A percentile compares a stretch with the other conserved stretches of the same genome.
Evolutionary conservation across 116 monocot species (phyloP).

Genomic region (Dioscorea cayenensis): DNA sequence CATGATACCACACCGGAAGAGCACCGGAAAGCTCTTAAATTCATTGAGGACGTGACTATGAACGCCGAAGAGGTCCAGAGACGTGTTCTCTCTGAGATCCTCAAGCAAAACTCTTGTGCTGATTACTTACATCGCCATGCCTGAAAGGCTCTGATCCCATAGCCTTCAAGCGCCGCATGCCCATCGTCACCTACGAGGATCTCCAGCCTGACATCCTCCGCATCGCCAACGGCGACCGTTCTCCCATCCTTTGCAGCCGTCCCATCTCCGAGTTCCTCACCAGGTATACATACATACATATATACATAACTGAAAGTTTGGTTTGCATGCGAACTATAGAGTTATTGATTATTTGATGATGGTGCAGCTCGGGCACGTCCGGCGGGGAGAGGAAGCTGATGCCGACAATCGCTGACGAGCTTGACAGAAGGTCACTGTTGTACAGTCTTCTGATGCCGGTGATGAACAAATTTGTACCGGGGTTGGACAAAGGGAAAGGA

Average conservation of each 20-base stretch:
- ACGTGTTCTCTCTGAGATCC: constrained; percentile 60
- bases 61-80: constrained; percentile 22
- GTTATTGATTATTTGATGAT: not conserved
- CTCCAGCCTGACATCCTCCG: constrained; percentile 43
- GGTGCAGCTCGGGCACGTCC: constrained; percentile 56
- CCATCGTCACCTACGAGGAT: constrained; percentile 50
- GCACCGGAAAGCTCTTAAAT: constrained; percentile 32
- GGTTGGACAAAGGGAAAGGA: constrained; percentile 13
- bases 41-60: constrained; percentile 31
- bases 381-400: constrained; percentile 65
- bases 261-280: constrained; percentile 62
- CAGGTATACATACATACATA: constrained; percentile 21
- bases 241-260: constrained; percentile 42
- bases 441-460: constrained; percentile 11
- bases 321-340: too few species aligned
- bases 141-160: constrained; percentile 1
- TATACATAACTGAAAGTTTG: too few species aligned
- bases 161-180: constrained; percentile 32
- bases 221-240: constrained; percentile 54
- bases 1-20: constrained; percentile 12
- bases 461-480: constrained; percentile 10
- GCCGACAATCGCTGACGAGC: constrained; percentile 60
- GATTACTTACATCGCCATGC: constrained; percentile 72
- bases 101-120: constrained; percentile 49
- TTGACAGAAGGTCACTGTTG: constrained; percentile 34